Evolutionary conservation across 2,329 filamentous ascomycete genomes (phyloP), one percentile per base, ranked within the genome.

Genomic region (Claviceps pazoutovae): DNA sequence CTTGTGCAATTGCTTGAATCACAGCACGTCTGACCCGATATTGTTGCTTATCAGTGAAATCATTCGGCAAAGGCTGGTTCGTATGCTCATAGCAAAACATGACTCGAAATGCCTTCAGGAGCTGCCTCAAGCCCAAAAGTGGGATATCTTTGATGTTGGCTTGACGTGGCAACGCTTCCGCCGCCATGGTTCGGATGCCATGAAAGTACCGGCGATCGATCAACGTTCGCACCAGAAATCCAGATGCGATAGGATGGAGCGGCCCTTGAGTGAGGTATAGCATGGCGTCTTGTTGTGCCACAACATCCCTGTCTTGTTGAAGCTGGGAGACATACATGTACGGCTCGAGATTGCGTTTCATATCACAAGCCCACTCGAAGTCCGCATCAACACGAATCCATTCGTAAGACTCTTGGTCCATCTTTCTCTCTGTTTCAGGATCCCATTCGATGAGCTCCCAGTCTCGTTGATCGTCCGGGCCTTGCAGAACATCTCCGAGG

Each of bases 281-380:
- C 70, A 95, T 80, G 4, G 88, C 80, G 59, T 84, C 80, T 60
- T 83, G 79, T 58, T 84, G 81, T n/a, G 94, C 94, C 56, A 95
- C 88, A 53, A 98, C 88, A 65, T 98, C 94, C 60, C 91, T 79
- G 67, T 98, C 93, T 67, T 98, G 93, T 65, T 98, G 93, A 56
- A 98, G 74, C 66, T 98, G 93, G 21, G 93, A 96, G 53, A 95
- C 82, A 64, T 93, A 96, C 94, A 98, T 98, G 73, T 97, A 97
- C 4, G 88, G 81, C 46, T 88, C 88, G 76, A 96, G 88, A 56
- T 83, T 84, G 11, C 77, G 74, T 55, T 84, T 83, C 67, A 95
- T 86, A 58, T 84, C 84, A 67, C 86, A 93, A 53, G 96, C 83
- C 93, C 93, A 98, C 66, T 98, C 93, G 59, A 97, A 97, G 67